phyloP scores from a whole-genome alignment of 306 rosid genomes.

The Carpinus viminea region DNA sequence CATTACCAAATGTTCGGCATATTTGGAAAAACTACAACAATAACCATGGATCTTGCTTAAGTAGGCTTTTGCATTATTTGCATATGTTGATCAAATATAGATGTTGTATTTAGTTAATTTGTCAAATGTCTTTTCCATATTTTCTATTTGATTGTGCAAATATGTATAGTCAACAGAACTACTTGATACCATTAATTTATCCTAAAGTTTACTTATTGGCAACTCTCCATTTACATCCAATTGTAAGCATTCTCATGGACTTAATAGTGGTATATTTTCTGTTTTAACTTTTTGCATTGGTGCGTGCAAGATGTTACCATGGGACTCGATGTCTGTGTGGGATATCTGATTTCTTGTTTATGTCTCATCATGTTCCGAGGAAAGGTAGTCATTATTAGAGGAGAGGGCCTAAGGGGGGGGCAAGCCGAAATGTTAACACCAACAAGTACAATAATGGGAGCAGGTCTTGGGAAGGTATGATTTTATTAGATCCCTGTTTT shows the following conservation, averaged over 20 bases:
- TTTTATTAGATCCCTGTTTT: slow-evolving; percentile 14
- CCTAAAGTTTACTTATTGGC: neutral
- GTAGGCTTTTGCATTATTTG: neutral
- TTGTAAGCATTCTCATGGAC: neutral
- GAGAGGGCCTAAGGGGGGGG: slow-evolving; percentile 99
- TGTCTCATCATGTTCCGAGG: slow-evolving; percentile 52
- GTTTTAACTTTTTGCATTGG: slow-evolving; percentile 5
- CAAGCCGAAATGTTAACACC: slow-evolving; percentile 99
- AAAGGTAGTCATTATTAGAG: slow-evolving; percentile 80
- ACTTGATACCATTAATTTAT: neutral
- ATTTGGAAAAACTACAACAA: neutral
- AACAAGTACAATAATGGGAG: slow-evolving; percentile 98
- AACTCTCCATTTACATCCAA: neutral
- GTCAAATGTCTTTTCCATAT: neutral
- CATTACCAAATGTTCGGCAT: neutral
- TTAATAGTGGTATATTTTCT: slow-evolving; percentile 11
- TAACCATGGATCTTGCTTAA: neutral
- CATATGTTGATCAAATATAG: neutral
- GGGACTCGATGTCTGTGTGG: slow-evolving; percentile 18
- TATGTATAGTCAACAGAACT: neutral
- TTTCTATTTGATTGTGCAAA: neutral
- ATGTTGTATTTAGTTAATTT: neutral
- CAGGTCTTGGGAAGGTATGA: slow-evolving; percentile 91
- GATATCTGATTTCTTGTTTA: slow-evolving; percentile 8
- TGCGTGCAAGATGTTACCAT: slow-evolving; percentile 2